Conservation (phyloP, 2,329 filamentous ascomycete genomes). For the Colletotrichum musicola region DNA sequence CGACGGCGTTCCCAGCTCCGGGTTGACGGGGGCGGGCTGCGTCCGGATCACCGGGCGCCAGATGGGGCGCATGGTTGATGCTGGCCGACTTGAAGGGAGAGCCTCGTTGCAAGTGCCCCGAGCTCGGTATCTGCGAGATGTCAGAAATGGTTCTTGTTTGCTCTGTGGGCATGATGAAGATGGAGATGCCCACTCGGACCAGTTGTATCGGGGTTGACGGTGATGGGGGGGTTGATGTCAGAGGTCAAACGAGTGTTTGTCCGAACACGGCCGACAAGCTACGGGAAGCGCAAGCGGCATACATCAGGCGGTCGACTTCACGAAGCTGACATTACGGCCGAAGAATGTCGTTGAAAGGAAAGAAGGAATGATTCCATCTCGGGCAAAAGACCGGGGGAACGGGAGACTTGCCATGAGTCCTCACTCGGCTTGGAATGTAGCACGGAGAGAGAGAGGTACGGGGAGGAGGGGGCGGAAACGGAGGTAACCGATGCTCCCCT, state of each 20-base stretch:
- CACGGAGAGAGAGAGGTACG: background rate
- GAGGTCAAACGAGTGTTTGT: background rate
- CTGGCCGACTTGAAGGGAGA: background rate
- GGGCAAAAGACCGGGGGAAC: background rate
- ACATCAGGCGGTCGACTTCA: background rate
- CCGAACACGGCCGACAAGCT: background rate
- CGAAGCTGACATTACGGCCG: slow-evolving; percentile 4
- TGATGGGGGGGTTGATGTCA: background rate
- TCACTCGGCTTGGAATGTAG: background rate
- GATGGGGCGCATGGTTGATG: background rate
- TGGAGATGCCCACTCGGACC: background rate
- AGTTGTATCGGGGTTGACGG: background rate
- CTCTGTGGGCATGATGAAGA: background rate
- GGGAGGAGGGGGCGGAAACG: background rate
- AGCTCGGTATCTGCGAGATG: background rate
- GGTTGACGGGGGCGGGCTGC: background rate
- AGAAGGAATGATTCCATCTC: background rate
- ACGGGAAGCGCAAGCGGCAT: background rate
- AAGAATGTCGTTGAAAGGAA: background rate
- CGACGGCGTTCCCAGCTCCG: background rate
- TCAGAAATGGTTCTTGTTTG: background rate
- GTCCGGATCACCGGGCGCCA: too few species aligned
- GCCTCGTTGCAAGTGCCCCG: background rate
- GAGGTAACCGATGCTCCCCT: background rate
- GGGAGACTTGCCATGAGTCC: background rate